Base-by-base conservation (phyloP, 2,329 filamentous ascomycete species). In the Fonsecaea pugnacius region DNA sequence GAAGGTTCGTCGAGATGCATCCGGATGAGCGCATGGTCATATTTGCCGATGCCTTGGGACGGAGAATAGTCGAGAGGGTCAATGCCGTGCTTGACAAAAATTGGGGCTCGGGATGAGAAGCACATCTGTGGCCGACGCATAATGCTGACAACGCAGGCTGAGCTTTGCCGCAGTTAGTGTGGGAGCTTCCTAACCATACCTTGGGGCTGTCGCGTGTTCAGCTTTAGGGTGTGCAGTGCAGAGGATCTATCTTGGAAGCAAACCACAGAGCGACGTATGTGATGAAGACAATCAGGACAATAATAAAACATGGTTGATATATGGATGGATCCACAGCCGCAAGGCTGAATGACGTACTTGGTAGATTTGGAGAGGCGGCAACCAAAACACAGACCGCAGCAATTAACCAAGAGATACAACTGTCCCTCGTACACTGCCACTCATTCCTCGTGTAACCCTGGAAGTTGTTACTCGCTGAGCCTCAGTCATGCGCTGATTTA, bases 1-100 rank as follows among this genome's bases (percentile, higher is more conserved):
- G 64, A 27, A 58, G 50, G 21, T 53, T 70, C 7, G 60, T 68
- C 16, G 36, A 51, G 4, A 67, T 70, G 64, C 38, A 12, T 8
- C 27, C 58, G 12, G 52, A 63, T 12, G 60, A 60, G 43, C 56
- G 68, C 33, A 58, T 61, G 18, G 43, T 60, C 4, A 56, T 63
- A 53, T 69, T 70, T 51, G 52, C 55, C 9, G 56, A 62, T 21
- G 50, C 60, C 8, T 27, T 70, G n/a, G 69, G 69, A 30, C 16
- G n/a, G 32, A 63, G 35, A 24, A 50, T 33, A 38, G 38, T 63
- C 24, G 46, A 58, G n/a, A 68, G 58, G 50, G 24, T 68, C 33
- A 66, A 62, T 56, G 12, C 18, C 16, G 60, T 58, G 32, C 50
- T 68, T 50, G 62, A 64, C 16, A 52, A 21, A 27, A 5, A 60